phyloP scores from a whole-genome alignment of 1,284 basidiomycete genomes.

The Apiotrichum domesticum region DNA sequence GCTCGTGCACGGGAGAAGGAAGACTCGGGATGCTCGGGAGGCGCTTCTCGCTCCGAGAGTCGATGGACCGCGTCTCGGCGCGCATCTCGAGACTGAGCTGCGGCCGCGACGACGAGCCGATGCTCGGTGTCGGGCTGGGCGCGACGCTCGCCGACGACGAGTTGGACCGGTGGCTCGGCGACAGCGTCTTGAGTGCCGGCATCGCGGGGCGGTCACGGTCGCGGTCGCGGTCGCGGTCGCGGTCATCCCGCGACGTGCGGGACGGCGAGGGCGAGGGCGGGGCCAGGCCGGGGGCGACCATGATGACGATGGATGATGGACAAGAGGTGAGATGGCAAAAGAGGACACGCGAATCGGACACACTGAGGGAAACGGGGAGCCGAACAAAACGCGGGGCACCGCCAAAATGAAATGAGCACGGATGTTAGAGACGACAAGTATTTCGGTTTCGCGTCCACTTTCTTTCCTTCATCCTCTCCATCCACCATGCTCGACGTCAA shows the following conservation, averaged over 20 bases:
- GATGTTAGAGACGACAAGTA: no score
- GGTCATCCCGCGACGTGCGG: background rate
- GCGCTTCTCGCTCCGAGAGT: slow-evolving; percentile 10
- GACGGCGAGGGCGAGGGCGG: background rate
- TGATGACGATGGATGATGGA: background rate
- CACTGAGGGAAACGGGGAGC: background rate
- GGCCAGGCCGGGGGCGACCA: background rate
- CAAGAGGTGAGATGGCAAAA: no score
- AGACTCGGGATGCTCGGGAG: slow-evolving; percentile 11
- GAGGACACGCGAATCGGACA: no score
- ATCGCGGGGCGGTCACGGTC: background rate
- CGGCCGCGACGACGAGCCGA: background rate
- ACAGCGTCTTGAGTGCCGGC: background rate
- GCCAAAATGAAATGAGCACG: no score
- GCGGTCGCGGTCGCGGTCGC: background rate
- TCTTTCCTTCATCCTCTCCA: no score
- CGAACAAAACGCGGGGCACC: no score
- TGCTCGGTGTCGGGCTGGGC: background rate
- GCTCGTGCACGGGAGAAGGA: background rate
- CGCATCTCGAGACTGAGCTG: slow-evolving; percentile 11
- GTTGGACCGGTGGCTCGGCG: background rate
- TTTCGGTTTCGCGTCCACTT: no score
- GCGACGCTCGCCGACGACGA: background rate
- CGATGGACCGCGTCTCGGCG: background rate
- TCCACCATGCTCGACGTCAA: slow-evolving; percentile 5